Percentiles rank a stretch among this genome's conserved stretches.
Conservation (phyloP, 208 protist genomes). For the Wallacemonas sp. region DNA sequence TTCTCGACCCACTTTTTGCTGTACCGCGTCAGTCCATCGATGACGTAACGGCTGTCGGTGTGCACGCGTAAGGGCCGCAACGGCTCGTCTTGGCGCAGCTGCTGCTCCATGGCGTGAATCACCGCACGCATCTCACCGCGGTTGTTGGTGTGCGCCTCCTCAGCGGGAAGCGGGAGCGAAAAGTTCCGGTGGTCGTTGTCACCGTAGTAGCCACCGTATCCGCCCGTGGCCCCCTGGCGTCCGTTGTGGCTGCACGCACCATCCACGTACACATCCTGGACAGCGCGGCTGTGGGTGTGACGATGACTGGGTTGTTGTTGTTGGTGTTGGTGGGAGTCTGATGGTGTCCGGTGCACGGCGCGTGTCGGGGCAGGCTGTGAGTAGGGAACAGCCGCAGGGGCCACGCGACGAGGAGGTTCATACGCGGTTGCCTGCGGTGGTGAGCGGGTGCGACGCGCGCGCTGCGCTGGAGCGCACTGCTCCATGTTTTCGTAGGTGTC, state of each 20-base stretch:
- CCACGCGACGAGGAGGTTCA: background rate
- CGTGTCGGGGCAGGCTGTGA: background rate
- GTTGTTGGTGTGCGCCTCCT: conserved; percentile 84
- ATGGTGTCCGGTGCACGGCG: no score
- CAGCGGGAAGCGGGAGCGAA: conserved; percentile 38
- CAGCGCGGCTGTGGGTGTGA: background rate
- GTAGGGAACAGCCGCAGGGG: background rate
- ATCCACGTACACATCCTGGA: conserved; percentile 75
- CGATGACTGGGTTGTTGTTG: background rate
- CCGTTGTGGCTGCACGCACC: conserved; percentile 81
- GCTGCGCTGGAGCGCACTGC: background rate
- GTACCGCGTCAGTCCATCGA: conserved; percentile 61
- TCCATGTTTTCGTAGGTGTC: background rate
- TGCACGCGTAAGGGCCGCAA: conserved; percentile 53
- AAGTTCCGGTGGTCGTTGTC: conserved; percentile 66
- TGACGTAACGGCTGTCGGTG: conserved; percentile 79
- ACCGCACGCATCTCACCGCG: conserved; percentile 73
- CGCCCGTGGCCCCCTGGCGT: conserved; percentile 35
- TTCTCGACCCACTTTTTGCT: conserved; percentile 49
- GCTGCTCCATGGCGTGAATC: conserved; percentile 66
- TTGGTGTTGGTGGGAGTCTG: background rate
- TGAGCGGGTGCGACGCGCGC: background rate
- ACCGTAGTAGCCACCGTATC: conserved; percentile 79
- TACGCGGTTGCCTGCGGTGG: background rate
- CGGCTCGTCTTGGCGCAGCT: background rate